Base-by-base conservation (phyloP, 169 alveolate species). In the Cryptosporidium sp. region DNA sequence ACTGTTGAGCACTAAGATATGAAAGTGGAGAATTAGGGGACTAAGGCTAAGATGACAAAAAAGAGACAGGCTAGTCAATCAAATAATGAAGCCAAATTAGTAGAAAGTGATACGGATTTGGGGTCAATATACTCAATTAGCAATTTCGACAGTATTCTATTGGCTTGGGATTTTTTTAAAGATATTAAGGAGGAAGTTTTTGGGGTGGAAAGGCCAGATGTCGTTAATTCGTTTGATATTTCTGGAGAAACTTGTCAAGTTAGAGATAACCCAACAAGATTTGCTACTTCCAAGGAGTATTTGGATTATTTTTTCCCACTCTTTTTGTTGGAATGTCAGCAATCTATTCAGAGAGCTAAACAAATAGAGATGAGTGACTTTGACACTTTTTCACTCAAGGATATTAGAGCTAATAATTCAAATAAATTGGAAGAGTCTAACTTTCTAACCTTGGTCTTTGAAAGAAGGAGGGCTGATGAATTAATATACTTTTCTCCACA, bases 331-430 rank as follows among this genome's bases (percentile, higher is more conserved):
- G 89, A 80, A n/a, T 80, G 89, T 16, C 89, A 80, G 18, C 89
- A 80, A 60, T 80, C 89, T 14, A 80, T 80, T 9, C 89, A 80
- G 33, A 80, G 89, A 65, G 72, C 89, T 21, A 80, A 80, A 29
- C 80, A 80, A 33, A 80, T 80, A 26, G 89, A 80, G 44, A 80
- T 80, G 75, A 80, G 80, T 42, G 62, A 44, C n/a, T 80, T 62
- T 44, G 80, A 80, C 10, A 9, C 73, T 65, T 80, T 80, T 65
- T 18, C 51, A 42, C 56, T 80, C 18, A 42, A 26, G 21, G 89
- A 80, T 42, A 26, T 73, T 29, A 73, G 39, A 23, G 23, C 72
- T 2, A 42, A 14, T 23, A 52, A 23, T 61, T 18, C 52, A 29
- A 37, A 69, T 18, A 65, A 65, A 52, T 21, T 16, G 10, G 80